Evolutionary conservation across 2,329 filamentous ascomycete genomes (phyloP), one percentile per base, ranked within the genome.

Genomic region (Neospermospora avenae): DNA sequence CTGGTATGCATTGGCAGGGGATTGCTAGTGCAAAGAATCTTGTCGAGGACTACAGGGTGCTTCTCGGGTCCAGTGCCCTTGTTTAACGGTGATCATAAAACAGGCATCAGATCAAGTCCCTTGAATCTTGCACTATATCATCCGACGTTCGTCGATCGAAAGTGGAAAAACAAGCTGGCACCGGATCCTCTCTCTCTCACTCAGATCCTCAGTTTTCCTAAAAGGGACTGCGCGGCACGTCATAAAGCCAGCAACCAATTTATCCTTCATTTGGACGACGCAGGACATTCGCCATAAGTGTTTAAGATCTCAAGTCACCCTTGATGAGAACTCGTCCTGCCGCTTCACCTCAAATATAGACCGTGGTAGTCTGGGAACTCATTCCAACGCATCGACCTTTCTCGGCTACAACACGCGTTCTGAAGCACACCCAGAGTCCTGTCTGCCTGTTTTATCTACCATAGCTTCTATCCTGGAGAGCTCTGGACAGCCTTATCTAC

Each of bases 111-210:
- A 62, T 65, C 63, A 61, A 65, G 51, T 58, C 61, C 67, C 64
- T 67, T 65, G 63, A 68, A 68, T 69, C 65, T 71, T 72, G 63
- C 57, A 60, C 57, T 66, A 68, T 66, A 71, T 70, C 67, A 68
- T 58, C 69, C 69, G 68, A 64, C 63, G 62, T 58, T 65, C 66
- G 67, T 68, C 68, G 68, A 70, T 68, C 67, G 65, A 70, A 69
- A 66, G 63, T 68, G 64, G 65, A 64, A 68, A 68, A 51, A 22
- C 48, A 37, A 51, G 65, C 68, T 68, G 63, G 63, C 64, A 63
- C 57, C 62, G 54, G 59, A 62, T 62, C 63, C 64, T 61, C 55
- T 68, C 42, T 60, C 63, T 63, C 65, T 65, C 66, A 66, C 60
- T 44, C 51, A 56, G 54, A 60, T 58, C 57, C 60, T 64, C 62